Percentiles rank a stretch among this genome's conserved stretches.
Evolutionary conservation across 2,329 filamentous ascomycete genomes (phyloP).

Genomic region (Penicillium crustosum): DNA sequence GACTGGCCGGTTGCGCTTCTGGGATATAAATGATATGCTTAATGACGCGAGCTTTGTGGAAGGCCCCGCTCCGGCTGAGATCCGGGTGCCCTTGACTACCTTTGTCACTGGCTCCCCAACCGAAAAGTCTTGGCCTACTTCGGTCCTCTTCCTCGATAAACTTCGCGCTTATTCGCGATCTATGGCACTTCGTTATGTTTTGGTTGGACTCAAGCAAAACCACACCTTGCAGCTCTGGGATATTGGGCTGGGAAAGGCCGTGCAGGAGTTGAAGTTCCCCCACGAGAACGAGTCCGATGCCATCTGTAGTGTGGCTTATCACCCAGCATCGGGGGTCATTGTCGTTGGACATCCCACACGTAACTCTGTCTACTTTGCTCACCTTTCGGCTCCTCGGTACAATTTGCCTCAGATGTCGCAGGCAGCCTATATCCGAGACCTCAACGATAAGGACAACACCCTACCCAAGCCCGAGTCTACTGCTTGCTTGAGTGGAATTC

Average conservation of each 20-base stretch:
- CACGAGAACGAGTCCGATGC: conserved; percentile 95
- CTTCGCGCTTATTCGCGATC: conserved; percentile 88
- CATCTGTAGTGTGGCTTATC: conserved; percentile 96
- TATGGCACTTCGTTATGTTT: conserved; percentile 86
- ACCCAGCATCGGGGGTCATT: conserved; percentile 88
- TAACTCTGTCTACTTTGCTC: conserved; percentile 96
- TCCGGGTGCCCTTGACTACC: conserved; percentile 82
- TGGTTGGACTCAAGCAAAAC: conserved; percentile 98
- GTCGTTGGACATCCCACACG: conserved; percentile 93
- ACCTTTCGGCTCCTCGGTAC: conserved; percentile 92
- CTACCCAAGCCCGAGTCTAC: conserved; percentile 89
- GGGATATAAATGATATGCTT: conserved; percentile 84
- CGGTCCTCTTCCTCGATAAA: conserved; percentile 94
- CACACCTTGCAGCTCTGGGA: conserved; percentile 99
- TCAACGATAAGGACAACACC: conserved; percentile 68
- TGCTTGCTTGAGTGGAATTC: conserved; percentile 93
- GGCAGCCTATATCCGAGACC: conserved; percentile 78
- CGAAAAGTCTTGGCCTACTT: conserved; percentile 96
- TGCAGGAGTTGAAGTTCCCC: conserved; percentile 94
- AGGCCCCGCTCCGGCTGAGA: conserved; percentile 61
- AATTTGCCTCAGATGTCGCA: conserved; percentile 77
- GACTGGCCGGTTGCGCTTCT: conserved; percentile 93
- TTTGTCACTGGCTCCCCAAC: conserved; percentile 80
- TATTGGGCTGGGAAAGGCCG: conserved; percentile 87
- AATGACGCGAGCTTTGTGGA: conserved; percentile 48